Base-by-base conservation (phyloP, 2,329 filamentous ascomycete species). In the Gyromitra esculenta region DNA sequence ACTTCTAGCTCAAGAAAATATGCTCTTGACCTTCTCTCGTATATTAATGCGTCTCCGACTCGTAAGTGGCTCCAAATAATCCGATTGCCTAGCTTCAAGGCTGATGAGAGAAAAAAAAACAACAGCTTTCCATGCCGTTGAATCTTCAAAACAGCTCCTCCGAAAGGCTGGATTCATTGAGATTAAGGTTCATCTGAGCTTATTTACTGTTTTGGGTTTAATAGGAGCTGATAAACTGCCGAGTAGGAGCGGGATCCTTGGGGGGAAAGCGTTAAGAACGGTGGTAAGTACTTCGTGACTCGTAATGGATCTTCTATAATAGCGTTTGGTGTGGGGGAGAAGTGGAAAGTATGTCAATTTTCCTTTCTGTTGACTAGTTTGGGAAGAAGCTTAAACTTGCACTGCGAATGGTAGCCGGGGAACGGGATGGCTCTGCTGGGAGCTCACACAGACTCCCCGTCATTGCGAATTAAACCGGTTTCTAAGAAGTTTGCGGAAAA, bases 261-360 rank as follows among this genome's bases (percentile, higher is more conserved):
- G 95, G 88, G 91, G 13, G 89, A 91, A 0, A 89, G 88, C 59
- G 88, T 97, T 78, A 88, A 90, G 73, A 93, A 94, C 25, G 94
- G 95, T 78, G 94, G 95, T 79, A 97, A 96, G 85, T 98, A 98
- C 87, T 97, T 94, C 85, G 89, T 97, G 82, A 98, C 95, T 62
- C 91, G 95, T 79, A 98, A 98, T 85, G 91, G 89, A 75, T 97
- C 94, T 35, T 96, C 95, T 63, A 92, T 98, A 79, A 89, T 97
- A 75, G 94, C 94, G 79, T 98, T 98, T 84, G 92, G 93, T 78
- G 91, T 98, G 81, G 95, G 95, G 82, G 89, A 90, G 82, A 91
- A 92, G 86, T 99, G 95, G 95, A 91, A 91, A 82, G 85, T 86
- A 81, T 75, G 80, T 11, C 7, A 67, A n/a, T 8, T 43, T 31